Evolutionary conservation across 2,329 filamentous ascomycete species (phyloP), one percentile per base, ranked within the genome.

Genomic region (Aspergillus sp.): DNA sequence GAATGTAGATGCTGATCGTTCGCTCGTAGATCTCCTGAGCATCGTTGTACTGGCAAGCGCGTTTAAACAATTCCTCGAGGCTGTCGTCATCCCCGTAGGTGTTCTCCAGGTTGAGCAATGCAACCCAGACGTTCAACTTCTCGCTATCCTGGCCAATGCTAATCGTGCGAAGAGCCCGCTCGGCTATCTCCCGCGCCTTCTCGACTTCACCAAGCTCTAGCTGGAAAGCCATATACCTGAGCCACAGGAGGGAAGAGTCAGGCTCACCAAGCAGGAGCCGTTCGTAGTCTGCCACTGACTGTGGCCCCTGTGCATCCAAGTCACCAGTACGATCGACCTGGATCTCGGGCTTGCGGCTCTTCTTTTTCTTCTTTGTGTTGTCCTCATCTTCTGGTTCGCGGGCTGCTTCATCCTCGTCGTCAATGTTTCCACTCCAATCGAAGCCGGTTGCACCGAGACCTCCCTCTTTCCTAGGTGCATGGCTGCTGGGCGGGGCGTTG

Each of bases 191-290:
- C 30, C 89, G 78, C 8, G 91, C 88, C 61, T 86, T 91, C 40
- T 80, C 77, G 13, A 93, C 71, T 61, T 98, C 91, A 53, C 85
- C 85, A 32, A 93, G 75, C 54, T 93, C 82, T 59, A 95, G 80
- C 62, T 96, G 86, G 72, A 93, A 93, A n/a, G 88, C 86, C 86
- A 98, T 96, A 65, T 98, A 98, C 44, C 85, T 76, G 34, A 95
- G 84, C 91, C 91, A 98, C 16, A 96, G 73, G 40, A 81, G 71
- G 1, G 89, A 93, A n/a, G 84, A 89, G 63, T 96, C 86, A 2
- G 91, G 86, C 55, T 93, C 83, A 35, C 86, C 85, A 14, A 98
- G 75, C 26, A 98, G 74, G 15, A 95, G 78, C 46, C 91, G 81
- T 64, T 98, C 93, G 58, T 86, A 98, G 60, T 98, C 93, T 41